phyloP scores from a whole-genome alignment of 768 basidiomycete genomes.

The Boletus vermiculosoides region DNA sequence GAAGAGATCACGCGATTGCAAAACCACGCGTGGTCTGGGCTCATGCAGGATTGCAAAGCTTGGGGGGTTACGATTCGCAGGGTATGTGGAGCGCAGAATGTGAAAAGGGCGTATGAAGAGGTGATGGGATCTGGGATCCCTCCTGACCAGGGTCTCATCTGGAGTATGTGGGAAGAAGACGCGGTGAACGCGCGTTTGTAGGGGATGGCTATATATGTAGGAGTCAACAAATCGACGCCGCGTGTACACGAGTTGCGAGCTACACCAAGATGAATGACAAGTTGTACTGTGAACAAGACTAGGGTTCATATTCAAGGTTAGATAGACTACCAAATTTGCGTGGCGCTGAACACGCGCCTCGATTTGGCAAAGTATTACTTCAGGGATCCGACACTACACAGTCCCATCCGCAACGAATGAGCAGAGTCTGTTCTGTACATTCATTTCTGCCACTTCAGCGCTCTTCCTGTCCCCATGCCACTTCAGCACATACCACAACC shows the following conservation, averaged over 20 bases:
- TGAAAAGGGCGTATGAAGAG: conserved; percentile 48
- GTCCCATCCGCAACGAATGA: conserved; percentile 5
- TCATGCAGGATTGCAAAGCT: conserved; percentile 52
- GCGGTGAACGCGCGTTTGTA: conserved; percentile 14
- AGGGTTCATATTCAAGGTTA: too few relatives aligned
- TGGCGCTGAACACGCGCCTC: background rate
- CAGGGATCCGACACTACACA: background rate
- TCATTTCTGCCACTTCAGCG: background rate
- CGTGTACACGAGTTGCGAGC: background rate
- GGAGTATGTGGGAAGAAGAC: conserved; percentile 60
- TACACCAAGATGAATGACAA: background rate
- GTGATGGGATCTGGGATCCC: conserved; percentile 46
- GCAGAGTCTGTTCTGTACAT: background rate
- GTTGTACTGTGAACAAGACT: background rate
- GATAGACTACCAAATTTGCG: too few relatives aligned
- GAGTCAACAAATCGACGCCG: background rate
- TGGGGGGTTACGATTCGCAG: conserved; percentile 56
- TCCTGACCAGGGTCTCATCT: conserved; percentile 57
- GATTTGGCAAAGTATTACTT: conserved; percentile 14
- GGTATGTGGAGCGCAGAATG: conserved; percentile 45
- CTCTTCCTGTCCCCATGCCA: conserved; percentile 14
- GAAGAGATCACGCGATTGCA: conserved; percentile 51
- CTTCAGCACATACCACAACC: conserved; percentile 50
- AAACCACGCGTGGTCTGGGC: conserved; percentile 52
- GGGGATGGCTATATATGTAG: background rate